phyloP scores from a whole-genome alignment of 2,329 filamentous ascomycete species.

The Diaporthe nobilis region DNA sequence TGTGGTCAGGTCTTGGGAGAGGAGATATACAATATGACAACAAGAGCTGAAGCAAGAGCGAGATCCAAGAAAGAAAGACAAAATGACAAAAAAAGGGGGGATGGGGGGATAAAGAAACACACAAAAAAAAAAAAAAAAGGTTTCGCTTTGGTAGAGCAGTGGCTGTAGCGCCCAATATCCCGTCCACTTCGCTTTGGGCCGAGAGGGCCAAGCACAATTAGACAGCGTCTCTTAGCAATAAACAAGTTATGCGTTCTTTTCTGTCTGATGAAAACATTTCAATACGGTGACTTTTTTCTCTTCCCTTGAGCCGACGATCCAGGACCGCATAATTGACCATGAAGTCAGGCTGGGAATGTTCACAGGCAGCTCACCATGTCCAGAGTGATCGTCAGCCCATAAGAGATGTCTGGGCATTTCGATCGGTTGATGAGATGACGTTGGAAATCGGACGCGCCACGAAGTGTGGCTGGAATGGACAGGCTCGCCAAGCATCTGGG shows the following conservation, averaged over 20 bases:
- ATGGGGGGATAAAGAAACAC: too few species aligned
- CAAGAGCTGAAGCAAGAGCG: neutral
- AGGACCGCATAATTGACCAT: too few species aligned
- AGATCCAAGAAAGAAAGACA: neutral
- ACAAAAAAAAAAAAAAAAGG: neutral
- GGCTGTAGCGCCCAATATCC: neutral
- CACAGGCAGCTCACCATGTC: too few species aligned
- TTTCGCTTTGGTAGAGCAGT: neutral
- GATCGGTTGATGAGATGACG: conserved; percentile 19
- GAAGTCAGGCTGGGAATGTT: neutral
- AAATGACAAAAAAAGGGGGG: too few species aligned
- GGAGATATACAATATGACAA: neutral
- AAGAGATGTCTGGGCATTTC: neutral
- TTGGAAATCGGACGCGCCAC: conserved; percentile 20
- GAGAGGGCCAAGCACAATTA: too few species aligned
- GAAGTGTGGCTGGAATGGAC: conserved; percentile 14
- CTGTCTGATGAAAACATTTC: too few species aligned
- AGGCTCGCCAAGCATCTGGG: neutral
- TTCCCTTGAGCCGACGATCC: neutral
- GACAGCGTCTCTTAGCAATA: too few species aligned
- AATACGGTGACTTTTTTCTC: too few species aligned
- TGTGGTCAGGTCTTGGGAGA: neutral
- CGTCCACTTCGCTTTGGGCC: too few species aligned
- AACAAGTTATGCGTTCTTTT: too few species aligned
- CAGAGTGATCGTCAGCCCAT: neutral